Base-by-base conservation (phyloP, 768 basidiomycete species). In the Lepiota subincarnata region DNA sequence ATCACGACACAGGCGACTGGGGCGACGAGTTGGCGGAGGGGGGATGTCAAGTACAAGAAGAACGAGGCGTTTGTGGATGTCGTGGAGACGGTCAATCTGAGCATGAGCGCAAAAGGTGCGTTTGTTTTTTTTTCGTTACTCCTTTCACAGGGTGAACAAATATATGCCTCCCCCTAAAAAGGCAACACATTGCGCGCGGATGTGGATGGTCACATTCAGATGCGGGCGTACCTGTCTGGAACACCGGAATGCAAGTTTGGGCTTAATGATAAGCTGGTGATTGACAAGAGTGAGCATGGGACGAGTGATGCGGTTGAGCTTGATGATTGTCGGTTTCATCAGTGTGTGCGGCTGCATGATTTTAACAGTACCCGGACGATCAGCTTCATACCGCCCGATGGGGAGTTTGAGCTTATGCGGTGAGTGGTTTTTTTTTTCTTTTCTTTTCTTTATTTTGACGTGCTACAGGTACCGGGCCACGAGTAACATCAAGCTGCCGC, bases 31-130 rank as follows among this genome's bases (percentile, higher is more conserved):
- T 99, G 97, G 97, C 76, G 97, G 38, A 78, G 95, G 53, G 87
- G 83, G 13, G 97, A 98, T 64, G 95, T 98, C 63, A 96, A 95
- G 68, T 98, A 99, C 71, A 89, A 97, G 76, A 99, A 98, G 80
- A 99, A 99, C 60, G 97, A 99, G 65, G 97, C 97, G 0, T 99
- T 98, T 60, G 96, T 99, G n/a, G 97, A 99, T 65, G 97, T 99
- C 7, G 90, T 99, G 40, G 97, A 99, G 73, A 91, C 81, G 1
- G 91, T 99, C 57, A 98, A 99, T 64, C 68, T 98, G 50, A 87
- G 92, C 61, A 97, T 98, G 95, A 96, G 92, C 66, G 89, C 94
- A 1, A 98, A 96, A 74, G 95, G 94, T 89, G 56, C 44, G 76
- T 64, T 13, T 3, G 12, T 42, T 31, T 5, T 48, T 31, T 36